Evolutionary conservation across 495 filamentous ascomycete genomes (phyloP), one percentile per base, ranked within the genome.

Genomic region (Xylaria telfairii): DNA sequence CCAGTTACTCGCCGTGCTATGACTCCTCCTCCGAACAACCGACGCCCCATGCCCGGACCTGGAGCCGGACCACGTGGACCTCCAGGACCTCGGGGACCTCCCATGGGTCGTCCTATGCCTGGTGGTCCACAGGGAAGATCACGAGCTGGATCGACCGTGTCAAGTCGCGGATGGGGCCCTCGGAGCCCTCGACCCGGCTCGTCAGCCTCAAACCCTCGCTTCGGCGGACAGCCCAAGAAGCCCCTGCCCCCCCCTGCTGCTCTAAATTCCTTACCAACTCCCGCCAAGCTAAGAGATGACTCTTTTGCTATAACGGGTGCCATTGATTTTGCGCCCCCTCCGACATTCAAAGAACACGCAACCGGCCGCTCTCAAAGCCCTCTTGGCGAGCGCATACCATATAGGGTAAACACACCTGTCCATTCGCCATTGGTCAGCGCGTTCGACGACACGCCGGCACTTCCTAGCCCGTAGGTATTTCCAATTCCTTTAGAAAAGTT

Each of bases 1-100:
- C 93, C 93, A 12, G 85, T 96, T 3, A 88, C 86, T 70, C 93
- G 96, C 75, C 92, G 96, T 71, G 96, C 96, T 53, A 99, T 99
- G 96, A 98, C 96, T 34, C 96, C 96, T 37, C 96, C 96, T 21
- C 95, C 96, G 26, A 88, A 90, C 17, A 90, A 89, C 41, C 91
- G 93, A 42, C 88, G 92, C 61, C 85, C 79, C 65, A 71, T 83
- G 79, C 70, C 83, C 75, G 70, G 76, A 66, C 65, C 80, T 56
- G 66, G 76, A 66, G 67, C 80, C 53, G 65, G 78, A 39, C 74
- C 66, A 34, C 78, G 75, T 61, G 76, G 78, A 39, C 78, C 78
- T 24, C 81, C 67, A 68, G 82, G 69, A 8, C 68, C 68, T 15
- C 60, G 61, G 9, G 60, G 68, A 21, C 82, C 83, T 59, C 74